Percentiles rank a stretch among this genome's conserved stretches.
These are phyloP conservation scores for Sistotremastrum suecicum DNA, from an alignment of 768 basidiomycete species.

Conservation along the genomic window DNA sequence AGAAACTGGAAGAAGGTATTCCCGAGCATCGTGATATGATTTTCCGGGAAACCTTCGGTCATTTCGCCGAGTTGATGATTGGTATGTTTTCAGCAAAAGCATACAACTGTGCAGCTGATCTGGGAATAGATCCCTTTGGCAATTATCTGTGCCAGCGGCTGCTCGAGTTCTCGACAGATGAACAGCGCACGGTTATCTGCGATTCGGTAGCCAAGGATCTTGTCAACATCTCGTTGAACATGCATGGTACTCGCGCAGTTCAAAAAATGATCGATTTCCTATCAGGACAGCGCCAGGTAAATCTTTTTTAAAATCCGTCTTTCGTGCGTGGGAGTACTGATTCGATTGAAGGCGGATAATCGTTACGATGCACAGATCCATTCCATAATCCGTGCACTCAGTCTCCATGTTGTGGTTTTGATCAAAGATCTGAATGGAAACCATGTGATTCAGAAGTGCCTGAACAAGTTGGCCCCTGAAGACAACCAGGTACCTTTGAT, in stretches of 20 bases:
- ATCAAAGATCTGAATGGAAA: conserved; percentile 99
- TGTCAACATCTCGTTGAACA: conserved; percentile 95
- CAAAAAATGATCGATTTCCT: conserved; percentile 99
- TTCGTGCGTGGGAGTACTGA: conserved; percentile 13
- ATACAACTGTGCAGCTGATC: neutral
- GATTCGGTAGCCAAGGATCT: conserved; percentile 96
- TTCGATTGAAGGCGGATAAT: conserved; percentile 53
- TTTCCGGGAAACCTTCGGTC: conserved; percentile 94
- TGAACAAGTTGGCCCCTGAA: conserved; percentile 95
- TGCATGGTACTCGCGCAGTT: conserved; percentile 98
- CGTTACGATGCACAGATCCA: conserved; percentile 86
- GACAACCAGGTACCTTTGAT: conserved; percentile 72
- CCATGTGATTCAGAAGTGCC: conserved; percentile 97
- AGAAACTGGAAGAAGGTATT: conserved; percentile 94
- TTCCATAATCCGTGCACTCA: conserved; percentile 91
- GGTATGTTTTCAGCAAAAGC: conserved; percentile 28
- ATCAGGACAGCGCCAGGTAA: conserved; percentile 84
- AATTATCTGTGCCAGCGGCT: conserved; percentile 99
- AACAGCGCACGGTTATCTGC: conserved; percentile 92
- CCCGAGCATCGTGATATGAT: conserved; percentile 98
- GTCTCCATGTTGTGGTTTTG: conserved; percentile 93
- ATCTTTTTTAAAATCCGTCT: conserved; percentile 19
- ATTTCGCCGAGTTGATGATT: conserved; percentile 98
- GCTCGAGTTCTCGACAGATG: conserved; percentile 92
- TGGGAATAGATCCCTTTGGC: conserved; percentile 76